Evolutionary conservation across 2,329 filamentous ascomycete species (phyloP), one percentile per base, ranked within the genome.

Genomic region (Fusarium equiseti): DNA sequence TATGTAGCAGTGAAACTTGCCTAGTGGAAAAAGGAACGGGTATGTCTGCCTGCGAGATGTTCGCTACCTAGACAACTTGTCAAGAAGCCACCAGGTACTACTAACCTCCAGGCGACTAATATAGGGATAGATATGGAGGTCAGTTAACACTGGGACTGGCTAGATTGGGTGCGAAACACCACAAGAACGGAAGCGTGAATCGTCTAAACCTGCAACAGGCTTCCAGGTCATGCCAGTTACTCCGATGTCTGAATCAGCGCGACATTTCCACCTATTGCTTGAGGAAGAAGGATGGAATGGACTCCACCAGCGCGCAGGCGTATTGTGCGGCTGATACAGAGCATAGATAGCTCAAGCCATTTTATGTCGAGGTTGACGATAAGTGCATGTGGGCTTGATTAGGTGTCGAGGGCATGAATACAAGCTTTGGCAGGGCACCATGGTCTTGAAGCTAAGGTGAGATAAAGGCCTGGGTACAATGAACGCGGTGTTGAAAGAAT

Each of bases 281-380:
- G 51, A 44, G 48, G 43, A 45, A 24, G 48, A 72, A n/a, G 50
- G 32, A 27, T 42, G 69, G 69, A 72, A 71, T 71, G 68, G 42
- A 35, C 69, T 66, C 65, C 69, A 72, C 68, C 50, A 20, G 31
- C 51, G 29, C 57, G 60, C 59, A 56, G 32, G 50, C 38, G 32
- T 24, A 49, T 50, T 55, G 32, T 71, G 64, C 52, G 59, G 55
- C 68, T 71, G 64, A 69, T 56, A 35, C 31, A 31, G 68, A 49
- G 55, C 56, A 71, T 27, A 40, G 31, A 51, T 52, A 59, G 43
- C 38, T 53, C 27, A 49, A 64, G 45, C 48, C 35, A 20, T 48
- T 22, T 48, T 58, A 63, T 38, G 38, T 40, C 32, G 32, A 52
- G 52, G 45, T 52, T 43, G 40, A 48, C 10, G 27, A 29, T 32